Conservation (phyloP, 805 yeast species). For the Jamesozyma hellenica region DNA sequence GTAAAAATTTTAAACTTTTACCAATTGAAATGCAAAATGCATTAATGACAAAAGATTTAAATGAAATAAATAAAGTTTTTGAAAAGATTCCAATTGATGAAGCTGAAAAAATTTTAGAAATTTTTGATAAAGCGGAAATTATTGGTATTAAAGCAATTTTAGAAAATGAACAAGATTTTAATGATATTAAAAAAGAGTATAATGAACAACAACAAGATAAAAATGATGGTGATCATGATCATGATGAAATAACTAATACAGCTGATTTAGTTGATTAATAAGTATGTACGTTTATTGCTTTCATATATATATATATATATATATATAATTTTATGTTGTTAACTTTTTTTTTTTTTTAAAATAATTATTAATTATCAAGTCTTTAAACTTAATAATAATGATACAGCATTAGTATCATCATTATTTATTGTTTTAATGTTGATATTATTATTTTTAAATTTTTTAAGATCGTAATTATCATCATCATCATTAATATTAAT, state of each 20-base stretch:
- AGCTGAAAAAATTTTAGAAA: conserved; percentile 67
- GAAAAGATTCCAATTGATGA: conserved; percentile 61
- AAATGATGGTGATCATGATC: conserved; percentile 1
- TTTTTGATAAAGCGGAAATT: conserved; percentile 71
- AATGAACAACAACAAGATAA: conserved; percentile 2
- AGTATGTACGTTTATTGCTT: no score
- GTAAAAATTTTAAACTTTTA: conserved; percentile 47
- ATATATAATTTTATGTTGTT: no score
- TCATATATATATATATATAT: no score
- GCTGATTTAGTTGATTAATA: conserved; percentile 12
- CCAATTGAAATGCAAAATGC: conserved; percentile 65
- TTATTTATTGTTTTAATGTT: neutral
- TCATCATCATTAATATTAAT: neutral
- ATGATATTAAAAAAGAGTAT: conserved; percentile 42
- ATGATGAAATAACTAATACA: conserved; percentile 4
- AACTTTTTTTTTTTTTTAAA: no score
- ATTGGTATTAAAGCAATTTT: conserved; percentile 70
- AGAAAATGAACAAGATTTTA: conserved; percentile 64
- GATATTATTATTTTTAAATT: no score
- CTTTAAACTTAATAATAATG: conserved; percentile 25
- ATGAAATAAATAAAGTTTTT: conserved; percentile 74
- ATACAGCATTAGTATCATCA: conserved; percentile 24
- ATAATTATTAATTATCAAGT: conserved; percentile 9
- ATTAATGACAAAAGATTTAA: conserved; percentile 57
- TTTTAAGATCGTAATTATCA: neutral